Evolutionary conservation across 768 basidiomycete genomes (phyloP).

Genomic region (Collybiopsis luxurians): DNA sequence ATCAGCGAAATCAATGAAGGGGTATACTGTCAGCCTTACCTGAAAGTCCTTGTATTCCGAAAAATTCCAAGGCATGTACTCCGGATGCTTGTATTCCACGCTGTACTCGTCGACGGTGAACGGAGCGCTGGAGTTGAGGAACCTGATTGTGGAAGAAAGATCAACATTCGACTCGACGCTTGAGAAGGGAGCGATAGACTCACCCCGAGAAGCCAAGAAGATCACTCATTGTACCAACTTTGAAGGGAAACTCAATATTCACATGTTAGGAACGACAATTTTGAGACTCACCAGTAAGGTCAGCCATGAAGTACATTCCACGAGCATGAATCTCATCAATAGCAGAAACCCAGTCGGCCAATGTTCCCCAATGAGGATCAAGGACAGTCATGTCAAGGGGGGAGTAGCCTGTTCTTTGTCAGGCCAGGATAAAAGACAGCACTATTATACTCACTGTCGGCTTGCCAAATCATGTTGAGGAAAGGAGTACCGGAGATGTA

Average conservation of each 20-base stretch:
- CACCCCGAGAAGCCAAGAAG: slow-evolving; percentile 84
- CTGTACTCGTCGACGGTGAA: slow-evolving; percentile 76
- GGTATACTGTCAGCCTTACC: slow-evolving; percentile 38
- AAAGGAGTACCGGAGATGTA: slow-evolving; percentile 94
- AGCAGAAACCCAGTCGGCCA: slow-evolving; percentile 72
- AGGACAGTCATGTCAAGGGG: slow-evolving; percentile 87
- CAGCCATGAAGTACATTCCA: slow-evolving; percentile 90
- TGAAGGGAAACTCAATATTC: no score
- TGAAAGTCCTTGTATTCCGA: slow-evolving; percentile 80
- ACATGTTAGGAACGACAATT: no score
- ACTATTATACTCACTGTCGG: slow-evolving; percentile 92
- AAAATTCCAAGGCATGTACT: slow-evolving; percentile 84
- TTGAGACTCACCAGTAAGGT: slow-evolving; percentile 57
- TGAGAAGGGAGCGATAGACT: no score
- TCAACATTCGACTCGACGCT: no score
- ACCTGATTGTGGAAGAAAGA: slow-evolving; percentile 38
- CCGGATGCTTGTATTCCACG: slow-evolving; percentile 70
- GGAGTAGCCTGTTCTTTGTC: slow-evolving; percentile 68
- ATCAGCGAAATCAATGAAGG: not conserved
- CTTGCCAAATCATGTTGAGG: slow-evolving; percentile 94
- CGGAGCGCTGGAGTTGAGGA: slow-evolving; percentile 77
- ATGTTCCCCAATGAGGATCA: slow-evolving; percentile 90
- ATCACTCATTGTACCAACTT: slow-evolving; percentile 89
- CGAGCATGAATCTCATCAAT: slow-evolving; percentile 77
- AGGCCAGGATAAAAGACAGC: slow-evolving; percentile 4